Base-by-base conservation (phyloP, 1,284 basidiomycete species). In the Boletus mariae region DNA sequence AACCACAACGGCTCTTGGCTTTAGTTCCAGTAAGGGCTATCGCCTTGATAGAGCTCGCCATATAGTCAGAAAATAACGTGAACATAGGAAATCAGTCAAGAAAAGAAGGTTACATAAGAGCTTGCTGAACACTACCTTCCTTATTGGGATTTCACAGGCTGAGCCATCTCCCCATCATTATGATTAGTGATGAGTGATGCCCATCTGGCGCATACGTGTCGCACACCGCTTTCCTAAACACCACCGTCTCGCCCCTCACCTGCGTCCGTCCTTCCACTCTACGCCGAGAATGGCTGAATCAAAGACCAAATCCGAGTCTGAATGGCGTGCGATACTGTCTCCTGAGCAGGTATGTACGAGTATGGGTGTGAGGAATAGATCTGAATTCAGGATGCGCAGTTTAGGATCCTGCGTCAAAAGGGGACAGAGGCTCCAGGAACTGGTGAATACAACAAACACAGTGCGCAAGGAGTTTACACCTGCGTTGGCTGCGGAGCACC, bases 251-350 rank as follows among this genome's bases (percentile, higher is more conserved):
- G 20, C 35, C 17, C 10, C 5, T 11, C 43, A 1, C 41, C 43
- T 43, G 13, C 57, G 51, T 47, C 48, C 32, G 7, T 50, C 62
- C 42, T 31, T 54, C 47, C 40, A 37, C 43, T 47, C 50, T 10
- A 25, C 43, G 7, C 6, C 47, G 1, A 58, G 37, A 49, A 68
- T 68, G 66, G 37, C 11, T 15, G 63, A 64, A 6, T 45, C 66
- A 44, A 55, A 55, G 56, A 44, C 53, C 32, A 94, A 92, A 76
- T 76, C 81, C 28, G 90, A 94, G 5, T 68, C 75, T n/a, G 92
- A 96, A 69, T 97, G 94, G 94, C 80, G 82, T 59, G 90, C 92
- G 2, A 70, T 92, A 55, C 80, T 97, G 47, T 83, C 81, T 37
- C 85, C 84, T 0, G 85, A 94, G 68, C 94, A 96, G 81, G 92